Conservation (phyloP, 164 flowering plant genomes). For the Liquidambar formosana region DNA sequence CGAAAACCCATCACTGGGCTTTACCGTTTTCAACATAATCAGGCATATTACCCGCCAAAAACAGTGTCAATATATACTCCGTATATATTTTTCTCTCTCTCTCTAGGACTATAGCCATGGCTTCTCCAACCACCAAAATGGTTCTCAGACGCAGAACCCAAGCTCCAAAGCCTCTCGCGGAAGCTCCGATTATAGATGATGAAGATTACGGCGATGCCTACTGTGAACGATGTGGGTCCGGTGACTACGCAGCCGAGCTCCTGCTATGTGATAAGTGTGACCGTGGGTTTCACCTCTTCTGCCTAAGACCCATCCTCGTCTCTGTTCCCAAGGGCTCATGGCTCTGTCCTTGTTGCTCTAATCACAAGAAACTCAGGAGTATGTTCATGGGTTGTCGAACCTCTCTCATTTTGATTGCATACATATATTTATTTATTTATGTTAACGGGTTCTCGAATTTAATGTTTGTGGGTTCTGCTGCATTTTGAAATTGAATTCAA, state of each 20-base stretch:
- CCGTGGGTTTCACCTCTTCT: conserved; percentile 71
- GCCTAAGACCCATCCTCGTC: conserved; percentile 73
- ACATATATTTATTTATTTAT: too few species aligned
- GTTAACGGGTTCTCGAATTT: too few species aligned
- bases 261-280: conserved; percentile 89
- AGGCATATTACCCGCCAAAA: neutral
- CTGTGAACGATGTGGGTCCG: conserved; percentile 82
- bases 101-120: neutral
- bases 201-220: conserved; percentile 32
- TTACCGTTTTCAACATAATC: neutral
- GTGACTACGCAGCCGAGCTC: conserved; percentile 54
- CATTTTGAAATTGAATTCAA: too few species aligned
- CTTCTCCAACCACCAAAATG: conserved; percentile 6
- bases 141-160: conserved; percentile 36
- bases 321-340: conserved; percentile 79
- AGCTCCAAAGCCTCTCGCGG: conserved; percentile 43
- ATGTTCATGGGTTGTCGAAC: too few species aligned
- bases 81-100: neutral
- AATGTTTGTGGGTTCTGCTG: too few species aligned
- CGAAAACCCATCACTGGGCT: neutral
- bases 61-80: neutral
- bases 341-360: conserved; percentile 76
- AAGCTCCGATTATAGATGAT: neutral
- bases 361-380: conserved; percentile 42
- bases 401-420: too few species aligned